Percentiles rank a stretch among this genome's conserved stretches.
These are phyloP conservation scores for Kalaharituber pfeilii DNA, from an alignment of 2,329 filamentous ascomycete species.

Conservation along the genomic window DNA sequence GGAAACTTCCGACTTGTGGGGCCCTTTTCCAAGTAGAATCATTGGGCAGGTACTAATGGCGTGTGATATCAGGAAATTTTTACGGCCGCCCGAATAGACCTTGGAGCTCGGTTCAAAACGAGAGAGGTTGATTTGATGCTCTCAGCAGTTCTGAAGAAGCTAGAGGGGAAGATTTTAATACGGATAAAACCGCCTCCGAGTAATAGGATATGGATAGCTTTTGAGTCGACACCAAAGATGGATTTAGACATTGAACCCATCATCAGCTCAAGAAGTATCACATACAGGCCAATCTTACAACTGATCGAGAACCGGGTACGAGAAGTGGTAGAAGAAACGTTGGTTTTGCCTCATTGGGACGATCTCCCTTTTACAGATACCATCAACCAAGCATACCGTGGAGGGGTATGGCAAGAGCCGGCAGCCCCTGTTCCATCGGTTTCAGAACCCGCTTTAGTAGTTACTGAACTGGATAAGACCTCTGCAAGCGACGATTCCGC, in stretches of 20 bases:
- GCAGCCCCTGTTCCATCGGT: slow-evolving; percentile 6
- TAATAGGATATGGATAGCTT: slow-evolving; percentile 90
- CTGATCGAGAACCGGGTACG: slow-evolving; percentile 92
- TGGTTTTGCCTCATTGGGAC: slow-evolving; percentile 91
- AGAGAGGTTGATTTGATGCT: slow-evolving; percentile 79
- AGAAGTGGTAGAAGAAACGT: slow-evolving; percentile 78
- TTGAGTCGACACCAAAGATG: slow-evolving; percentile 84
- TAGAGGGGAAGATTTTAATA: slow-evolving; percentile 70
- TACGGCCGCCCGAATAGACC: slow-evolving; percentile 79
- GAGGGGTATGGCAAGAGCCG: slow-evolving; percentile 52
- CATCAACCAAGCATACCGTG: slow-evolving; percentile 57
- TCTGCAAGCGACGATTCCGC: slow-evolving; percentile 22
- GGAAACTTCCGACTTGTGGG: slow-evolving; percentile 59
- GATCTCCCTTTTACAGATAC: slow-evolving; percentile 84
- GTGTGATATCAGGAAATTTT: slow-evolving; percentile 45
- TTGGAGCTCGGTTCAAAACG: slow-evolving; percentile 74
- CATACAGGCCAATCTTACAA: slow-evolving; percentile 75
- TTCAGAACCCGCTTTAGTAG: slow-evolving; percentile 16
- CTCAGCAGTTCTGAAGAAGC: slow-evolving; percentile 63
- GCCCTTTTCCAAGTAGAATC: not conserved
- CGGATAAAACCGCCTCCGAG: slow-evolving; percentile 89
- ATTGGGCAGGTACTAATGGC: not conserved
- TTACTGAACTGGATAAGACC: slow-evolving; percentile 24
- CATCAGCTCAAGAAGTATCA: slow-evolving; percentile 87
- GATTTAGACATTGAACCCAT: slow-evolving; percentile 91